Evolutionary conservation across 2,329 filamentous ascomycete species (phyloP), one percentile per base, ranked within the genome.

Genomic region (Sclerotinia glacialis): DNA sequence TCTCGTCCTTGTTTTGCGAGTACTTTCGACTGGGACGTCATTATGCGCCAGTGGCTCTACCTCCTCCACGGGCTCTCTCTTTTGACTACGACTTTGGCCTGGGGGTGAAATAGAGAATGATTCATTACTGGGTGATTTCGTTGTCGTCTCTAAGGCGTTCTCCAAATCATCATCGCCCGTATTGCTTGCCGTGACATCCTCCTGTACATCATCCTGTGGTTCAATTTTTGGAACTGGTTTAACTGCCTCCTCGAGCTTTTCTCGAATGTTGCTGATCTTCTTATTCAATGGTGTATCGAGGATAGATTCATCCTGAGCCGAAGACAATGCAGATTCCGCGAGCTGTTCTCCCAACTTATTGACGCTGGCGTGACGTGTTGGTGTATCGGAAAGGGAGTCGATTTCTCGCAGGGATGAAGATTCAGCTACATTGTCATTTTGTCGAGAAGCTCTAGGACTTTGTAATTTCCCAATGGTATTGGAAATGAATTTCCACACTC

Each of bases 281-380:
- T 18, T 34, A 5, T 11, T 37, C 44, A 21, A 0, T 3, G 31
- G 58, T 12, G 58, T 37, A 26, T 60, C 44, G 1, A 37, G 44
- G 11, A 26, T n/a, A 23, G 58, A 49, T 2, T 60, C 58, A 37
- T 60, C 58, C 28, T 60, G 28, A 14, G 12, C 14, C 9, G n/a
- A 49, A 6, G 44, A 49, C 8, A 49, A 11, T 18, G 0, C 31
- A 1, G 3, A 16, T 1, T 49, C 16, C 12, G 31, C 28, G 34
- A 47, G 9, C 37, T 60, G 28, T 37, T 47, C 58, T 37, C n/a
- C 58, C 2, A 26, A n/a, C 26, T 47, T 60, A 9, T 60, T 49
- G 44, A 31, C 18, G 5, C 16, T 60, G 58, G 44, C 58, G 58
- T 60, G 58, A 60, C 58, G 58, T 18, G 58, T 60, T n/a, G 58